These are phyloP conservation scores for Phaeosphaeria sp. DNA, from an alignment of 2,329 filamentous ascomycete species.

Conservation along the genomic window DNA sequence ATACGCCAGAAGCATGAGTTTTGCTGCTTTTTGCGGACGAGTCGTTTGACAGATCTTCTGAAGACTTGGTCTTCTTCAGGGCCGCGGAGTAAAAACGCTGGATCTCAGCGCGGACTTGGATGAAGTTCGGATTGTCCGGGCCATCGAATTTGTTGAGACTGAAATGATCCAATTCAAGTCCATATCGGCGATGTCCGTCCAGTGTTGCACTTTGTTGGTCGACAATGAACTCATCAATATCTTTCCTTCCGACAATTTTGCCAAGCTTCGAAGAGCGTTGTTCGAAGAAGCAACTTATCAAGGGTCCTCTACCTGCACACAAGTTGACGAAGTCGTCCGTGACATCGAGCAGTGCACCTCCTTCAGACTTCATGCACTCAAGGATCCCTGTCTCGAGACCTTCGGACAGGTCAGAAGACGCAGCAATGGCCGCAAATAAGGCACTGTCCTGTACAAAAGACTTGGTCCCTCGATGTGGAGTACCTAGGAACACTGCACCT, in stretches of 20 bases:
- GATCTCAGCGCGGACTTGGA: conserved; percentile 1
- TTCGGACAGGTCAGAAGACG: not conserved
- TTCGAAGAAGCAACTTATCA: conserved; percentile 4
- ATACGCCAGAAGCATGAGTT: not conserved
- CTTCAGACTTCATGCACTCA: not conserved
- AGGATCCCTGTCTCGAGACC: not conserved
- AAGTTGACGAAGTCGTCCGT: conserved; percentile 1
- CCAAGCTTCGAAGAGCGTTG: not conserved
- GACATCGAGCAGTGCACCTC: not conserved
- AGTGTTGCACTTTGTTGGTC: conserved; percentile 1
- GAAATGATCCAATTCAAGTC: conserved; percentile 3
- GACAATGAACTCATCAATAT: conserved; percentile 1
- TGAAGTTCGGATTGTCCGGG: not conserved
- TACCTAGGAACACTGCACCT: conserved; percentile 1
- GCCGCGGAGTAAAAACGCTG: not conserved
- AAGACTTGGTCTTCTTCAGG: not conserved
- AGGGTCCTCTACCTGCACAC: not conserved
- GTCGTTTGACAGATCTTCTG: not conserved
- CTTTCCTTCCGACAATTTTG: conserved; percentile 1
- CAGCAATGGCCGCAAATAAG: conserved; percentile 3
- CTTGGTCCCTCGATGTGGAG: conserved; percentile 1
- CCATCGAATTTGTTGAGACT: conserved; percentile 2
- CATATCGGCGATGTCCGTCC: not conserved
- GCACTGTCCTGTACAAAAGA: not conserved
- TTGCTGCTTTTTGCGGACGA: not conserved